Percentiles rank a stretch among this genome's conserved stretches.
phyloP scores from a whole-genome alignment of 495 filamentous ascomycete genomes.

The Parathielavia appendiculata region DNA sequence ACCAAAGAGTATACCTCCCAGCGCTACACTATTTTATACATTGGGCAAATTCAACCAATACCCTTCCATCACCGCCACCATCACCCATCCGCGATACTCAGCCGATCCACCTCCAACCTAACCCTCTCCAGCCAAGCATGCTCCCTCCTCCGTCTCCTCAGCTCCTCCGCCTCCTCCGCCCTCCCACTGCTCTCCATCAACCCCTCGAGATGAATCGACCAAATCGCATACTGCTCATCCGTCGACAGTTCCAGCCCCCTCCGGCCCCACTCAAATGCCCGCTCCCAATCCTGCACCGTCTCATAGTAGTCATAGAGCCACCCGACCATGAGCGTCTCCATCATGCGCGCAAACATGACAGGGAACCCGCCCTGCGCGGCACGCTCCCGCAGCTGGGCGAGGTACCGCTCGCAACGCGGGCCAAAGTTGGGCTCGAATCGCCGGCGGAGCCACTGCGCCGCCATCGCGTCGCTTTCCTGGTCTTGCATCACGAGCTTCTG shows the following conservation, averaged over 20 bases:
- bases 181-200: slow-evolving; percentile 25
- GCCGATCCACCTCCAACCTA: slow-evolving; percentile 21
- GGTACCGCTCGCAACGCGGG: slow-evolving; percentile 9
- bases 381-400: neutral
- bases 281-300: slow-evolving; percentile 22
- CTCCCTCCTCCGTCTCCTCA: slow-evolving; percentile 17
- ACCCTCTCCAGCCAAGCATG: slow-evolving; percentile 27
- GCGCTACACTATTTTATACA: no score
- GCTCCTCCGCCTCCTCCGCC: slow-evolving; percentile 22
- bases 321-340: slow-evolving; percentile 25
- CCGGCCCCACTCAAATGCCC: slow-evolving; percentile 21
- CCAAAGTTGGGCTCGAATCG: slow-evolving; percentile 22
- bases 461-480: slow-evolving; percentile 21
- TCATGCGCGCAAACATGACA: slow-evolving; percentile 16
- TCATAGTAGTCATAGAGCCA: slow-evolving; percentile 32
- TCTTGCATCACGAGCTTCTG: slow-evolving; percentile 28
- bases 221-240: slow-evolving; percentile 29
- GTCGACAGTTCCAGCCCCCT: slow-evolving; percentile 20
- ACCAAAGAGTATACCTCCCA: neutral
- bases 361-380: slow-evolving; percentile 11
- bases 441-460: slow-evolving; percentile 20
- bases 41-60: neutral
- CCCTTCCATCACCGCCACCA: neutral
- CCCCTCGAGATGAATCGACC: slow-evolving; percentile 29
- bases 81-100: slow-evolving; percentile 3